Evolutionary conservation across 352 stramenopile species (phyloP).

Genomic region (Phytophthora pluvialis): DNA sequence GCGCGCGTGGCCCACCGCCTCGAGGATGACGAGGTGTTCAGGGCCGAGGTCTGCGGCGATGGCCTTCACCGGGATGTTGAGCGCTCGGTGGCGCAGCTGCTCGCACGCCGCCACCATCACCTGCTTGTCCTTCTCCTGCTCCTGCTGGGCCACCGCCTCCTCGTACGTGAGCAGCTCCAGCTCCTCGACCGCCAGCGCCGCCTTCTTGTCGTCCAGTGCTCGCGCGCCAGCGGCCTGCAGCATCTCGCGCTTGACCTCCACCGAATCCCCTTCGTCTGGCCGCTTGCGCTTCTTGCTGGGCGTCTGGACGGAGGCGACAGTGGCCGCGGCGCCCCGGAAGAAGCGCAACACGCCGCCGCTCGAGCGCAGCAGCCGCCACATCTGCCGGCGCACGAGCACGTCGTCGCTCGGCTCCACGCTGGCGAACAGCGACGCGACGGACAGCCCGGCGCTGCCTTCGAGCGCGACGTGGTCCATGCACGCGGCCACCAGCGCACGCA

Average conservation of each 20-base stretch:
- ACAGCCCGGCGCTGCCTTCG: constrained; percentile 54
- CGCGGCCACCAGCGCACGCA: constrained; percentile 45
- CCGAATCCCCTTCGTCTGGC: constrained; percentile 21
- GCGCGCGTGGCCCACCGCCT: constrained; percentile 60
- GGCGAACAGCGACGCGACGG: constrained; percentile 47
- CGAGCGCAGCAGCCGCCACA: constrained; percentile 62
- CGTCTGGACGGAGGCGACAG: not conserved
- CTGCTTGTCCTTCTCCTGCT: constrained; percentile 14
- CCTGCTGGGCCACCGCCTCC: constrained; percentile 6
- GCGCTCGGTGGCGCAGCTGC: constrained; percentile 67
- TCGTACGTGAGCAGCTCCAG: constrained; percentile 34
- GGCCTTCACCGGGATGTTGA: constrained; percentile 69
- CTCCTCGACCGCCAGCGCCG: constrained; percentile 16
- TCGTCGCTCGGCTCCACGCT: constrained; percentile 52
- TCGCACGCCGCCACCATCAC: constrained; percentile 64
- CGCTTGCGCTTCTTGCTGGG: constrained; percentile 68
- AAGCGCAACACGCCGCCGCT: constrained; percentile 56
- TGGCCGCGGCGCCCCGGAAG: constrained; percentile 29
- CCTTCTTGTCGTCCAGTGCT: not conserved
- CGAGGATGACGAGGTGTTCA: constrained; percentile 70
- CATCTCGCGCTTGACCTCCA: constrained; percentile 33
- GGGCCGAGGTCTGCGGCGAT: constrained; percentile 69
- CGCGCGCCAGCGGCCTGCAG: constrained; percentile 2
- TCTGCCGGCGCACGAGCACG: constrained; percentile 47
- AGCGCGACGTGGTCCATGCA: constrained; percentile 74